Evolutionary conservation across 2,329 filamentous ascomycete species (phyloP), one percentile per base, ranked within the genome.

Genomic region (Monilinia fructigena): DNA sequence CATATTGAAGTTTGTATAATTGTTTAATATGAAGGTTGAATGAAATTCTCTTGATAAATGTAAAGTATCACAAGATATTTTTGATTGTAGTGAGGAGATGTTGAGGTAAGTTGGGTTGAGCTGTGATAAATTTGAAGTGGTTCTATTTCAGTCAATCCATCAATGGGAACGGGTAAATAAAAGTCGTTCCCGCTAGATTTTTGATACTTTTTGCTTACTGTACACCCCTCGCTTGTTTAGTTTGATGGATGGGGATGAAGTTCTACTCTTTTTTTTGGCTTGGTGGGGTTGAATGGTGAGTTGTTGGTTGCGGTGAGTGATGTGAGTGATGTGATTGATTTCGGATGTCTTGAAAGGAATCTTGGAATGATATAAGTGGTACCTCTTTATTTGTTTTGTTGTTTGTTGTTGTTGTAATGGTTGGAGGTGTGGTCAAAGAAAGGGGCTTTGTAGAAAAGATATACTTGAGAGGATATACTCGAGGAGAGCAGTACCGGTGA

Each of bases 1-100:
- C 88, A 91, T 89, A 77, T 74, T 85, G 76, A 67, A 58, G 55
- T 70, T 31, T n/a, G 50, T 58, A 10, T 4, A 1, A 8, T 42
- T 47, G 11, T 20, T 63, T 63, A 53, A 64, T 16, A 26, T 38
- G 45, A 55, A 55, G 61, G 47, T 55, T 55, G 12, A 3, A 50
- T 23, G 14, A 26, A 14, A 60, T 48, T 23, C 56, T 48, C 35
- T 42, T 42, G 56, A 60, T 60, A n/a, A 23, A 16, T 28, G 11
- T 38, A 23, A 12, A n/a, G 14, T 38, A 38, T 48, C 12, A 60
- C 45, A 4, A 35, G 45, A 38, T 23, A 48, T 35, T 23, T 23
- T 23, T 40, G 56, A 60, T 23, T 8, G 5, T 23, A 20, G 42
- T 11, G 23, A 23, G 14, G 20, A 28, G 28, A 48, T 4, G 56